Base-by-base conservation (phyloP, 768 basidiomycete species). In the Leccinum longicurvipes region DNA sequence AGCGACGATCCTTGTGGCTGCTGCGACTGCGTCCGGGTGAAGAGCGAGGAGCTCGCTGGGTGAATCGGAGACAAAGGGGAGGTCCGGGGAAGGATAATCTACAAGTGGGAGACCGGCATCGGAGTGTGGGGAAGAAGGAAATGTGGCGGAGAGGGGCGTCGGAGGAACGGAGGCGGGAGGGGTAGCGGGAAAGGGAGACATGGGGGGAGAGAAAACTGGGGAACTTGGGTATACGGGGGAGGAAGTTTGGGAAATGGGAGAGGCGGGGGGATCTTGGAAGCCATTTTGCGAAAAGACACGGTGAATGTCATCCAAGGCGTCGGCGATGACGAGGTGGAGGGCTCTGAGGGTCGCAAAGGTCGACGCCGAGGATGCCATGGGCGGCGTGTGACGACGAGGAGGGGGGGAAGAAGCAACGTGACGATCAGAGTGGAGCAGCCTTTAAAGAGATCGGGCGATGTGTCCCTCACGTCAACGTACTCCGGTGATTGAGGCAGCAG, bases 281-380 rank as follows among this genome's bases (percentile, higher is more conserved):
- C 5, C 29, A 1, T 36, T 51, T 15, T 67, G 66, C 27, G 72
- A 67, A 65, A 85, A 88, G 50, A 86, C 73, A 50, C 73, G 74
- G 68, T 88, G 82, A 15, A 90, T 85, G 61, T 87, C 84, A 70
- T 83, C 79, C 59, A 89, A 72, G 24, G 87, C 86, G 60, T 85
- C 77, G 63, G 82, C 84, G 61, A 90, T 80, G 64, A 89, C 79
- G 59, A 78, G 70, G 59, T 87, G 82, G 42, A 89, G 79, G 31
- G 82, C 80, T 46, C 81, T 81, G 52, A 90, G 79, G 53, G 78
- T 76, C 28, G 83, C 76, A 61, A 90, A 83, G 51, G 87, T 85
- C 82, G 74, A 64, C 61, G 81, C 81, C 59, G 70, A 41, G 41
- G 63, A 56, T 9, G 67, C 50, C 67, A 69, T 68, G 58, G 24